phyloP scores from a whole-genome alignment of 177 flowering plant genomes.

The Telopea speciosissima region DNA sequence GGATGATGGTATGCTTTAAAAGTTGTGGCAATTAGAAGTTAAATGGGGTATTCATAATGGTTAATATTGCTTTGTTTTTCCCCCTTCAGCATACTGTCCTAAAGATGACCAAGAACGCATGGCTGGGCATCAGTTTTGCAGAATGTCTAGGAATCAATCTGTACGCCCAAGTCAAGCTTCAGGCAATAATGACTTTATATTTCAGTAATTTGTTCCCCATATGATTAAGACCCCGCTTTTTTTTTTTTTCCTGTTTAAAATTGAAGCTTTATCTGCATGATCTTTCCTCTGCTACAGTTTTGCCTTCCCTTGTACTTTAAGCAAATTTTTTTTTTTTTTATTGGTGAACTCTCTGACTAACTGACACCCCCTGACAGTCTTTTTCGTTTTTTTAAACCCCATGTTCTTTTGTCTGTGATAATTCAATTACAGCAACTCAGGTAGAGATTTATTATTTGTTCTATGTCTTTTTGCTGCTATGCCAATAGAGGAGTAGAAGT shows the following conservation, averaged over 20 bases:
- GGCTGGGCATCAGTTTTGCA: conserved; percentile 26
- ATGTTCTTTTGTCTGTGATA: background rate
- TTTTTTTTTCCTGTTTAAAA: background rate
- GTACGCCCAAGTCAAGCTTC: conserved; percentile 31
- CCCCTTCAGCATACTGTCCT: conserved; percentile 39
- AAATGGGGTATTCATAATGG: conserved; percentile 7
- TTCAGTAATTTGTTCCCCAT: background rate
- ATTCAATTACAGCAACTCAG: background rate
- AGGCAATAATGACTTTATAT: conserved; percentile 27
- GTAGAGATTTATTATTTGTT: background rate
- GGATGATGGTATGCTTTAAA: conserved; percentile 64
- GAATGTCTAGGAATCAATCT: conserved; percentile 29
- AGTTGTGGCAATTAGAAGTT: background rate
- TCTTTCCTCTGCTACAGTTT: background rate
- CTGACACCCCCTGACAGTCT: background rate
- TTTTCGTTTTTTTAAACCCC: background rate
- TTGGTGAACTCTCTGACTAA: no score
- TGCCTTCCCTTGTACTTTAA: no score
- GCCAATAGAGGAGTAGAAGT: background rate
- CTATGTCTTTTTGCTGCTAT: background rate
- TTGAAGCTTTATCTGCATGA: background rate
- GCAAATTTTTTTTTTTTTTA: no score
- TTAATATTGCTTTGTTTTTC: conserved; percentile 14
- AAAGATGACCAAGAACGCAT: conserved; percentile 36
- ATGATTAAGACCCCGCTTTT: background rate